These are phyloP conservation scores for Penstemon davidsonii DNA, from an alignment of 257 asterid species.

Conservation along the genomic window DNA sequence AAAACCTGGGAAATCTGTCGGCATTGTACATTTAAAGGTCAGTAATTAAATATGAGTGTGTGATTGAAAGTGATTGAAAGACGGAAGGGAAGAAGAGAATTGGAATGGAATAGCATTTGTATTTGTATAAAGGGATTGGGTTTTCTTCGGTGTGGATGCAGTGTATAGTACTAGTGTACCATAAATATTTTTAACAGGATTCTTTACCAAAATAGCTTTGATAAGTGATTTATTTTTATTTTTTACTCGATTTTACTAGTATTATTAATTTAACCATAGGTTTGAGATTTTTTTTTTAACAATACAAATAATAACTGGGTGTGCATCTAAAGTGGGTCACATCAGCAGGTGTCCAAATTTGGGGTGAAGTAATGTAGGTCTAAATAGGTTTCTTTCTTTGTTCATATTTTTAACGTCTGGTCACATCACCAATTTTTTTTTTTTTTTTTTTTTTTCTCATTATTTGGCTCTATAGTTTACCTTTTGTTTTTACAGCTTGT, in stretches of 20 bases:
- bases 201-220: slow-evolving; percentile 34
- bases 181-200: slow-evolving; percentile 10
- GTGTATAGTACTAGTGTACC: too few species aligned
- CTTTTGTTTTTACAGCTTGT: slow-evolving; percentile 1
- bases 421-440: slow-evolving; percentile 51
- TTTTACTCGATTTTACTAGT: not conserved
- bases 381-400: slow-evolving; percentile 26
- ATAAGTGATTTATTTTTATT: slow-evolving; percentile 33
- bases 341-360: slow-evolving; percentile 66
- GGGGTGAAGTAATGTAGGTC: slow-evolving; percentile 36
- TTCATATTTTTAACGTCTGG: slow-evolving; percentile 39
- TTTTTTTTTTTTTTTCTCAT: slow-evolving; percentile 8
- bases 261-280: slow-evolving; percentile 21
- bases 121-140: too few species aligned
- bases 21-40: slow-evolving; percentile 91
- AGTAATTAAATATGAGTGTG: slow-evolving; percentile 13
- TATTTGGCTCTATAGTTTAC: not conserved
- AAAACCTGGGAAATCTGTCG: slow-evolving; percentile 49
- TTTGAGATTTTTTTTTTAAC: slow-evolving; percentile 7
- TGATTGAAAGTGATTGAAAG: slow-evolving; percentile 15
- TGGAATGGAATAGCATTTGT: slow-evolving; percentile 4
- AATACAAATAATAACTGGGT: slow-evolving; percentile 35
- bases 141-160: too few species aligned
- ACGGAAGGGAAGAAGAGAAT: not conserved
- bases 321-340: slow-evolving; percentile 74